Evolutionary conservation across 208 protist genomes (phyloP).

Genomic region (Acanthamoeba lenticulata): DNA sequence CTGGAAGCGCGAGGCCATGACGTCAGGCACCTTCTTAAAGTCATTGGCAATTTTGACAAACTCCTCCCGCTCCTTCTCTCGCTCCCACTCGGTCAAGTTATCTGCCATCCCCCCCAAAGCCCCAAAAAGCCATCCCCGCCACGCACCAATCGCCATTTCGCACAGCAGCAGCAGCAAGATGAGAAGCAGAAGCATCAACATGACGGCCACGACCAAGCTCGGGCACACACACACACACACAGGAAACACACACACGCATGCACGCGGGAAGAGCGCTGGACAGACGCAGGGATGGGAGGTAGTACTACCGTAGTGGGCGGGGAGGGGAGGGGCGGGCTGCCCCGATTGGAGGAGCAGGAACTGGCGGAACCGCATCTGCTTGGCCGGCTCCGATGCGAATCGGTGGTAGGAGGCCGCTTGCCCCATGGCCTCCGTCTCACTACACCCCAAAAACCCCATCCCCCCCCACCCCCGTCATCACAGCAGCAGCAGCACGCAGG

Average conservation of each 20-base stretch:
- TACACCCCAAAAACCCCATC: no score
- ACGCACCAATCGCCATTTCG: no score
- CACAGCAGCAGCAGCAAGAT: no score
- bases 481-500: no score
- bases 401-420: slow-evolving; percentile 36
- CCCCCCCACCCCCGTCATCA: no score
- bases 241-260: no score
- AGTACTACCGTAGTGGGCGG: background rate
- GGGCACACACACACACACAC: no score
- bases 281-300: background rate
- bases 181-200: background rate
- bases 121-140: background rate
- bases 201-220: background rate
- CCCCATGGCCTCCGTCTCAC: slow-evolving; percentile 31
- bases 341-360: slow-evolving; percentile 31
- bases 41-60: slow-evolving; percentile 48
- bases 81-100: slow-evolving; percentile 49
- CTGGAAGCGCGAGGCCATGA: slow-evolving; percentile 57
- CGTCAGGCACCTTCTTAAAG: slow-evolving; percentile 29
- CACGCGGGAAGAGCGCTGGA: background rate
- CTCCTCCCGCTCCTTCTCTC: slow-evolving; percentile 52
- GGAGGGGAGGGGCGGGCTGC: background rate
- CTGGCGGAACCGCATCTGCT: slow-evolving; percentile 56
- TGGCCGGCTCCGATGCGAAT: background rate
- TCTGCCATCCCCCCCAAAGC: background rate